Evolutionary conservation across 1,139 yeast genomes (phyloP).

Genomic region (Geotrichum phurueaensis): DNA sequence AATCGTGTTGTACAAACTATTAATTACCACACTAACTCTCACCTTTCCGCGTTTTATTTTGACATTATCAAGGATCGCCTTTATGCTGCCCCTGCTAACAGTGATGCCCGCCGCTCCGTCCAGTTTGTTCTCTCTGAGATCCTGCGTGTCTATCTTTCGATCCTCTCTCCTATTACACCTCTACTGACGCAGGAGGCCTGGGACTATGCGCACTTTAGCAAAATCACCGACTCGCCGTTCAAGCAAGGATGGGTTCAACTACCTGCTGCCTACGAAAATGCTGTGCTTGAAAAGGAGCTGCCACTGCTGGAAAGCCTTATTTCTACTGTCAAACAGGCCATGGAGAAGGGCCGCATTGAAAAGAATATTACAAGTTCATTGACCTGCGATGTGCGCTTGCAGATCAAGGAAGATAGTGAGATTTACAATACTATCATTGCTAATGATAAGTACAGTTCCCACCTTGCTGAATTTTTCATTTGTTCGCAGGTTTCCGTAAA

Average conservation of each 20-base stretch:
- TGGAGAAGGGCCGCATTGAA: slow-evolving; percentile 46
- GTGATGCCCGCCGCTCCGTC: slow-evolving; percentile 56
- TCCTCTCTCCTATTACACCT: slow-evolving; percentile 79
- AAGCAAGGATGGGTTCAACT: slow-evolving; percentile 40
- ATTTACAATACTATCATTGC: slow-evolving; percentile 23
- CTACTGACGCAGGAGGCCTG: slow-evolving; percentile 82
- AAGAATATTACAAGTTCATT: slow-evolving; percentile 56
- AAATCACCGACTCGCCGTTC: slow-evolving; percentile 48
- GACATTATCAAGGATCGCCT: slow-evolving; percentile 80
- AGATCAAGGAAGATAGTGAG: slow-evolving; percentile 22
- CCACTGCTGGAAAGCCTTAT: slow-evolving; percentile 43
- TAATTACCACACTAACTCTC: slow-evolving; percentile 67
- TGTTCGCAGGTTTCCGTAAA: slow-evolving; percentile 52
- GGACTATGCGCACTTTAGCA: slow-evolving; percentile 41
- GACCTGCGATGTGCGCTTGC: slow-evolving; percentile 50
- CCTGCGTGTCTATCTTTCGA: slow-evolving; percentile 54
- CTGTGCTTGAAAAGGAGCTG: slow-evolving; percentile 33
- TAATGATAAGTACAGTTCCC: slow-evolving; percentile 22
- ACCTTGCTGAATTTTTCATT: slow-evolving; percentile 53
- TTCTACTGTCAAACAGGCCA: slow-evolving; percentile 44
- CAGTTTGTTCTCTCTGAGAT: slow-evolving; percentile 67
- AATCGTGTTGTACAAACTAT: slow-evolving; percentile 57
- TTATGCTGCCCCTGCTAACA: slow-evolving; percentile 44
- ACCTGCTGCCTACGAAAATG: slow-evolving; percentile 39
- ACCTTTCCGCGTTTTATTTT: slow-evolving; percentile 77